Evolutionary conservation across 306 rosid genomes (phyloP).

Genomic region (Inga laurina): DNA sequence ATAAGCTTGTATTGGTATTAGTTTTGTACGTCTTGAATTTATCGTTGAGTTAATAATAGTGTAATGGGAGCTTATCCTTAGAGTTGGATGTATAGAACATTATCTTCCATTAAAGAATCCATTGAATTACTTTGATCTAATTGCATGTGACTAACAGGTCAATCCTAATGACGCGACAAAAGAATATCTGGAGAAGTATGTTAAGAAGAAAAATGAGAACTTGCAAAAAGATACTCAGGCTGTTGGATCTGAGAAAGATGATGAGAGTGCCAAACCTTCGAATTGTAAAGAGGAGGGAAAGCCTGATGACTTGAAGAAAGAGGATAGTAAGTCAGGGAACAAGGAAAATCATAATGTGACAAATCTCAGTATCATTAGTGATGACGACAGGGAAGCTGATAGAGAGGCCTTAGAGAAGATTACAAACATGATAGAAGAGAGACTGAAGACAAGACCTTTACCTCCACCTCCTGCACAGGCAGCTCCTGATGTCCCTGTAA

Average conservation of each 20-base stretch:
- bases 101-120: background rate
- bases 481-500: conserved; percentile 53
- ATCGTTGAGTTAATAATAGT: conserved; percentile 5
- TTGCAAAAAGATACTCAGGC: conserved; percentile 60
- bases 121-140: background rate
- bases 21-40: conserved; percentile 2
- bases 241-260: conserved; percentile 53
- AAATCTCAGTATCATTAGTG: conserved; percentile 75
- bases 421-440: conserved; percentile 77
- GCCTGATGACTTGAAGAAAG: conserved; percentile 57
- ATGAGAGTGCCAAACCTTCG: conserved; percentile 45
- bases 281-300: conserved; percentile 53
- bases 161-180: conserved; percentile 74
- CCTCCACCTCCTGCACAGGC: conserved; percentile 77
- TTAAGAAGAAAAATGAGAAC: conserved; percentile 66
- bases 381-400: conserved; percentile 89
- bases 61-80: conserved; percentile 7
- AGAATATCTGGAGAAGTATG: conserved; percentile 68
- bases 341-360: conserved; percentile 62
- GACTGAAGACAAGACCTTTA: conserved; percentile 79
- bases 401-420: conserved; percentile 69
- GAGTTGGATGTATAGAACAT: background rate
- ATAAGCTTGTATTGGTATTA: background rate
- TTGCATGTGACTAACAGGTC: conserved; percentile 49
- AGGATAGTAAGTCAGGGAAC: conserved; percentile 54